These are phyloP conservation scores for Citrus mangshanensis DNA, from an alignment of 345 rosid genomes.

Conservation along the genomic window DNA sequence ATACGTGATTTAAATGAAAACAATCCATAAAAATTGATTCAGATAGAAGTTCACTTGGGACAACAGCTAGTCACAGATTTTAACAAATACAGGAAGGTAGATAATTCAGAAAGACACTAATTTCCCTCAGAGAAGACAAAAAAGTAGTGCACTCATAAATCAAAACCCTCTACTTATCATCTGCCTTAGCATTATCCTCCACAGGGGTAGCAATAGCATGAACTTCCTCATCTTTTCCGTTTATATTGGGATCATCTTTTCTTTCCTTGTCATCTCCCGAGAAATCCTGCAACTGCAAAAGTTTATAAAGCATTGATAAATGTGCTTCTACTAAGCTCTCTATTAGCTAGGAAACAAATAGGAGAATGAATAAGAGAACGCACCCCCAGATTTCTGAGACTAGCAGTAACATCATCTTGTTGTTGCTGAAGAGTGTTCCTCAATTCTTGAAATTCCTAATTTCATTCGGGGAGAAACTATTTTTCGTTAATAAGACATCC, in stretches of 20 bases:
- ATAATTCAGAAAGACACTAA: not conserved
- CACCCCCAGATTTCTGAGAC: conserved; percentile 69
- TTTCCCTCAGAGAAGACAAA: not conserved
- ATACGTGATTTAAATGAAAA: not conserved
- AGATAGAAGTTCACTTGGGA: conserved; percentile 9
- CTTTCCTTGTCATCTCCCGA: conserved; percentile 38
- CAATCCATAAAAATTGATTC: not conserved
- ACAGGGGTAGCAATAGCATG: conserved; percentile 9
- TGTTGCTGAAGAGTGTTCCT: conserved; percentile 75
- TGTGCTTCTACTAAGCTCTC: not conserved
- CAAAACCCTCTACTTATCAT: conserved; percentile 27
- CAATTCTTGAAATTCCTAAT: conserved; percentile 73
- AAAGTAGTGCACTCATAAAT: not conserved
- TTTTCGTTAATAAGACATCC: not conserved
- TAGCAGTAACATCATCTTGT: conserved; percentile 71
- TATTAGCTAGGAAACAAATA: not conserved
- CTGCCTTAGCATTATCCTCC: conserved; percentile 24
- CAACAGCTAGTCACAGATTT: not conserved
- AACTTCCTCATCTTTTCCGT: conserved; percentile 31
- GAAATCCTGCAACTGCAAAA: conserved; percentile 56
- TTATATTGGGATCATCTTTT: conserved; percentile 19
- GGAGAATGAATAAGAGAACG: not conserved
- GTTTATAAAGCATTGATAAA: not conserved
- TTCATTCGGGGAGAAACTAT: not conserved
- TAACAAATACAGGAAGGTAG: not conserved